Evolutionary conservation across 2,329 filamentous ascomycete species (phyloP).

Genomic region (Verticillium klebahnii): DNA sequence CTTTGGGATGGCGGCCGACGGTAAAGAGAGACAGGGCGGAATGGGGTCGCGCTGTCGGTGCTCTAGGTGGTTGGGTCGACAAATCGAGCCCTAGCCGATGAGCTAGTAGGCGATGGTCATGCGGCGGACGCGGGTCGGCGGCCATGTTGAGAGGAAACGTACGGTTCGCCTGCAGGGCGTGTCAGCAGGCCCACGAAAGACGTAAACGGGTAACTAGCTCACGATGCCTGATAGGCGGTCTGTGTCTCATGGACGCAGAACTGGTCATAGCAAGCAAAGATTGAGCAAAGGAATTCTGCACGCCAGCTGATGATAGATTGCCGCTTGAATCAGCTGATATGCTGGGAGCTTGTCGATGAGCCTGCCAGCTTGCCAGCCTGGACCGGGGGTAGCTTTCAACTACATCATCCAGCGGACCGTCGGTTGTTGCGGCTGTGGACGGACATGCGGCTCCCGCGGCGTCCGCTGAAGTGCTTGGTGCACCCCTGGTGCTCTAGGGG

Average conservation of each 20-base stretch:
- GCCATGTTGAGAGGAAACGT: neutral
- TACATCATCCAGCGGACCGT: neutral
- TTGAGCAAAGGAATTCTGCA: too few relatives aligned
- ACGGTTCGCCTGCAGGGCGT: neutral
- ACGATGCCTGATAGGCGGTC: neutral
- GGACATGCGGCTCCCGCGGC: neutral
- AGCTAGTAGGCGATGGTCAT: neutral
- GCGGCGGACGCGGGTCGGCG: neutral
- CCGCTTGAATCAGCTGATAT: too few relatives aligned
- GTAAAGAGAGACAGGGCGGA: neutral
- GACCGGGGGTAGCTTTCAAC: neutral
- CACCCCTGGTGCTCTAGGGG: neutral
- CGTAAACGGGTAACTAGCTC: too few relatives aligned
- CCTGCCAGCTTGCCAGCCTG: too few relatives aligned
- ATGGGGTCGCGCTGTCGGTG: neutral
- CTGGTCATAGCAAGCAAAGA: neutral
- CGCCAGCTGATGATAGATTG: neutral
- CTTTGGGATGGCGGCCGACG: neutral
- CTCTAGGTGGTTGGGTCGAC: neutral
- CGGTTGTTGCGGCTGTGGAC: neutral
- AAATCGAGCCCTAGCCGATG: neutral
- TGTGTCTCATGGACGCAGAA: neutral
- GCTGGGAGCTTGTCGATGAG: neutral
- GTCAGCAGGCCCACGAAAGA: neutral
- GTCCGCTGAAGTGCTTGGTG: neutral